These are phyloP conservation scores for Cenchrus fungigraminus DNA, from an alignment of 176 grass and related monocot genomes.

Conservation along the genomic window DNA sequence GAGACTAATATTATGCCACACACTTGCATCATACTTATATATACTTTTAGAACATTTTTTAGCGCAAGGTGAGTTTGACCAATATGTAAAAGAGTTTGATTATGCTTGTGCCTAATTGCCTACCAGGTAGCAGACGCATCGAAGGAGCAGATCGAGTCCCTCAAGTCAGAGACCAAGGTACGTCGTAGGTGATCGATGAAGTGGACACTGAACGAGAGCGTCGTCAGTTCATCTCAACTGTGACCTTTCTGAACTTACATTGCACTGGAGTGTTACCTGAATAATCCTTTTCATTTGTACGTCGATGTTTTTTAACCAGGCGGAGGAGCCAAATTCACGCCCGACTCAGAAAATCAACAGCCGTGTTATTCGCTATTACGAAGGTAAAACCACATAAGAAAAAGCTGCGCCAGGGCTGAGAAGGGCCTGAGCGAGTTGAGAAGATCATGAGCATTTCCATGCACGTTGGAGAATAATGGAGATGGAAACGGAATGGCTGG, in stretches of 20 bases:
- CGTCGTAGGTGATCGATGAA: not conserved
- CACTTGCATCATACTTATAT: too few species aligned
- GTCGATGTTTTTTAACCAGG: constrained; percentile 3
- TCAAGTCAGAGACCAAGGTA: constrained; percentile 20
- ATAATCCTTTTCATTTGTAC: not conserved
- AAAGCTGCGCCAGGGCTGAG: not conserved
- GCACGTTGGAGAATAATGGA: not conserved
- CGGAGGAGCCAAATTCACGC: not conserved
- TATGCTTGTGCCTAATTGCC: not conserved
- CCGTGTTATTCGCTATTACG: constrained; percentile 40
- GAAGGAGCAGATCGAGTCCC: constrained; percentile 11
- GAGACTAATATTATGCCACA: too few species aligned
- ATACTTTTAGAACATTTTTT: too few species aligned
- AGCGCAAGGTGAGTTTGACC: not conserved
- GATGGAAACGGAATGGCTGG: not conserved
- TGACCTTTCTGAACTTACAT: not conserved
- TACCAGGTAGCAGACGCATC: constrained; percentile 41
- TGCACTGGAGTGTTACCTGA: not conserved
- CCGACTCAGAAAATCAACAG: constrained; percentile 36
- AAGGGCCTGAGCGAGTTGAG: not conserved
- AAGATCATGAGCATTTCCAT: not conserved
- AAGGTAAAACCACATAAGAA: not conserved
- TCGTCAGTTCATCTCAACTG: not conserved
- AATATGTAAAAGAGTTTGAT: not conserved
- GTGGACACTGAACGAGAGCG: not conserved